phyloP scores from a whole-genome alignment of 1,139 yeast genomes.

The Yamadazyma sp. region DNA sequence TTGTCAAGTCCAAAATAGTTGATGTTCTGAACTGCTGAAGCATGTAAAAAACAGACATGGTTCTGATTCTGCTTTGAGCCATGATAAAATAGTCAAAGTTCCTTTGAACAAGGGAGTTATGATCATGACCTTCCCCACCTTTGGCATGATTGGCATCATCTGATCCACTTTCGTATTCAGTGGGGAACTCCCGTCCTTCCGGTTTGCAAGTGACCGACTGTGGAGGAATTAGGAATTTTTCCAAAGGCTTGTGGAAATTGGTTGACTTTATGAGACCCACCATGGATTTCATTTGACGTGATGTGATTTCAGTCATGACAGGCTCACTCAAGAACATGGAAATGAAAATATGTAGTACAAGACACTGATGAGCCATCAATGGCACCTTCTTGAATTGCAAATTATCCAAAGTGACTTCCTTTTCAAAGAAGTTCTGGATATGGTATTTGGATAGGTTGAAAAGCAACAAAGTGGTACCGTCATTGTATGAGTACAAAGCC shows the following conservation, averaged over 20 bases:
- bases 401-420: slow-evolving; percentile 45
- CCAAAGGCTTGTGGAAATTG: slow-evolving; percentile 69
- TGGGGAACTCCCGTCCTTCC: slow-evolving; percentile 2
- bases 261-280: slow-evolving; percentile 79
- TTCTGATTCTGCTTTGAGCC: slow-evolving; percentile 83
- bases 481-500: slow-evolving; percentile 81
- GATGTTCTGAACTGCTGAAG: slow-evolving; percentile 71
- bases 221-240: slow-evolving; percentile 62
- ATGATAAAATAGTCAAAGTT: slow-evolving; percentile 74
- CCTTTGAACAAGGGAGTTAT: slow-evolving; percentile 21
- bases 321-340: slow-evolving; percentile 80
- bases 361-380: slow-evolving; percentile 83
- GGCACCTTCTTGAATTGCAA: slow-evolving; percentile 67
- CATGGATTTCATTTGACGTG: slow-evolving; percentile 74
- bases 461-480: slow-evolving; percentile 69
- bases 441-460: slow-evolving; percentile 79
- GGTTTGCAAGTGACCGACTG: slow-evolving; percentile 14
- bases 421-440: slow-evolving; percentile 74
- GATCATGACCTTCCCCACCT: slow-evolving; percentile 17
- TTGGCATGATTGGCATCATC: neutral
- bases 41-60: slow-evolving; percentile 76
- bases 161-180: slow-evolving; percentile 1
- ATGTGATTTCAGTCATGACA: slow-evolving; percentile 69
- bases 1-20: slow-evolving; percentile 56
- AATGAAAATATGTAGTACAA: slow-evolving; percentile 76